Conservation (phyloP, 306 rosid species). For the Aeschynomene evenia region DNA sequence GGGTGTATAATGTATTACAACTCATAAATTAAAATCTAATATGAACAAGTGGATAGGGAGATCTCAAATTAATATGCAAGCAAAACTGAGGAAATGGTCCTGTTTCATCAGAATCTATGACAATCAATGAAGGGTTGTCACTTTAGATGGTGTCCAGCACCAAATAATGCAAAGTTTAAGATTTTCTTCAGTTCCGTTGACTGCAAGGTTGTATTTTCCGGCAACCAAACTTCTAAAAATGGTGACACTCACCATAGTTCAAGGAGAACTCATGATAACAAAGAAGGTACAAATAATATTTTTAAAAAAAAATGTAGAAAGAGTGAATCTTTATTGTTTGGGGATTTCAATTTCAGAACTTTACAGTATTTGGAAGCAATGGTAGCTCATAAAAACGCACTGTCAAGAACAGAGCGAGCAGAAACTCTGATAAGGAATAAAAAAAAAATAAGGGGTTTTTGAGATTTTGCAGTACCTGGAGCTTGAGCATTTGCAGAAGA, state of each 20-base stretch:
- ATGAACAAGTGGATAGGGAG: conserved; percentile 6
- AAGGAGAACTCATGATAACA: neutral
- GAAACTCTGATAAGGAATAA: neutral
- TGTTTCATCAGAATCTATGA: conserved; percentile 25
- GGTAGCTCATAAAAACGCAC: conserved; percentile 24
- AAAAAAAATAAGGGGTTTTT: neutral
- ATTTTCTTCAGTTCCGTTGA: conserved; percentile 9
- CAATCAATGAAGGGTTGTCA: conserved; percentile 10
- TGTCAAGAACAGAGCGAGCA: neutral
- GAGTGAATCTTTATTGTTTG: neutral
- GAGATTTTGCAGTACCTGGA: conserved; percentile 54
- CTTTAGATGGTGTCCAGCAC: neutral
- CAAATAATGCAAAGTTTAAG: neutral
- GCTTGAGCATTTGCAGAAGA: conserved; percentile 54
- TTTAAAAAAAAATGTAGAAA: neutral
- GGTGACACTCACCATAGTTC: neutral
- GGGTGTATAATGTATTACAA: neutral
- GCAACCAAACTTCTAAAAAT: conserved; percentile 29
- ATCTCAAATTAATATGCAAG: conserved; percentile 6
- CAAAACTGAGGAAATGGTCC: neutral
- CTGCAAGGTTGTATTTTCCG: conserved; percentile 24
- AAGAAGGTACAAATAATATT: neutral
- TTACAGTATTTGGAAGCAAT: conserved; percentile 18
- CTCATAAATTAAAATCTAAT: neutral
- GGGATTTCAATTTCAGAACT: conserved; percentile 22